Evolutionary conservation across 768 basidiomycete species (phyloP).

Genomic region (Dentipellis fragilis): DNA sequence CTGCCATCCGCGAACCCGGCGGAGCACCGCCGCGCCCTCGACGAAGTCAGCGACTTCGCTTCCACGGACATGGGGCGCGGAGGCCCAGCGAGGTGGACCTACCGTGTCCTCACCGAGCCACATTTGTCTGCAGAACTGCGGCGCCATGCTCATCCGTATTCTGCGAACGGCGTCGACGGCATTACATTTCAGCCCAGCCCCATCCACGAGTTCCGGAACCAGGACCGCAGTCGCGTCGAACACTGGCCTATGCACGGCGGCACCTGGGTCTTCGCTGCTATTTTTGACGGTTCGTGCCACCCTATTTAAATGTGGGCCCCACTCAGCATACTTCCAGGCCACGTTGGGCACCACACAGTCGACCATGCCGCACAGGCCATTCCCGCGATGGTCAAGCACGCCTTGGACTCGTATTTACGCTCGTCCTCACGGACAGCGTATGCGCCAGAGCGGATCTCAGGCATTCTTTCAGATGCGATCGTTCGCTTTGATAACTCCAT

Average conservation of each 20-base stretch:
- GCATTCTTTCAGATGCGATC: slow-evolving; percentile 28
- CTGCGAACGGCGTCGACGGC: slow-evolving; percentile 24
- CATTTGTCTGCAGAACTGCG: slow-evolving; percentile 29
- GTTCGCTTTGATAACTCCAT: slow-evolving; percentile 32
- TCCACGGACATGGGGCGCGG: slow-evolving; percentile 45
- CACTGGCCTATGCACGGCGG: slow-evolving; percentile 31
- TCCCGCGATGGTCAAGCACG: slow-evolving; percentile 28
- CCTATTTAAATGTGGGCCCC: background rate
- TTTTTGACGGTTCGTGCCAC: slow-evolving; percentile 33
- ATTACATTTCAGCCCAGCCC: slow-evolving; percentile 36
- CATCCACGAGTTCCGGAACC: slow-evolving; percentile 25
- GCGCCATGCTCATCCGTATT: slow-evolving; percentile 26
- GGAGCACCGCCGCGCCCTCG: slow-evolving; percentile 39
- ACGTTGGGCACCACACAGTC: slow-evolving; percentile 38
- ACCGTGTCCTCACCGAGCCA: slow-evolving; percentile 34
- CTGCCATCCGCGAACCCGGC: slow-evolving; percentile 34
- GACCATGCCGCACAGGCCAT: slow-evolving; percentile 31
- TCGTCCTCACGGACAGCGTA: slow-evolving; percentile 14
- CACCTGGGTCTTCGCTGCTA: slow-evolving; percentile 33
- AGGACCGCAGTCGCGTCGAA: slow-evolving; percentile 32
- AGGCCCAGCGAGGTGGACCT: slow-evolving; percentile 44
- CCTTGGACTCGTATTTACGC: slow-evolving; percentile 27
- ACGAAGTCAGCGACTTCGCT: slow-evolving; percentile 43
- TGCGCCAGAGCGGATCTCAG: slow-evolving; percentile 26
- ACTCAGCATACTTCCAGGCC: slow-evolving; percentile 23